Conservation (phyloP, 2,329 filamentous ascomycete genomes). For the Aquanectria penicillioides region DNA sequence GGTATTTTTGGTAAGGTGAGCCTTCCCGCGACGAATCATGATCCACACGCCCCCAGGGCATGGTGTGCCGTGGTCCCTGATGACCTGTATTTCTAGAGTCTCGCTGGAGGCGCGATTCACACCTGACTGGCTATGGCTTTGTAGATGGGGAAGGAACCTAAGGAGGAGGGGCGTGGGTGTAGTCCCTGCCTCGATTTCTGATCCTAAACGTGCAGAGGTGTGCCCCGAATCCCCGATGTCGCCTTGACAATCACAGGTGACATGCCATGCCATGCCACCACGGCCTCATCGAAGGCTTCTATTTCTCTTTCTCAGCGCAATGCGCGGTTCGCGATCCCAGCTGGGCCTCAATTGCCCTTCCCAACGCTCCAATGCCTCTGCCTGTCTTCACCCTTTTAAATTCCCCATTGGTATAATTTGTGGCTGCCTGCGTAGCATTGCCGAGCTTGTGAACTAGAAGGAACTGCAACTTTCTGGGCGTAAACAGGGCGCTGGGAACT, state of each 20-base stretch:
- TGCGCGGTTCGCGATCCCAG: conserved; percentile 5
- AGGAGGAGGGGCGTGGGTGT: conserved; percentile 8
- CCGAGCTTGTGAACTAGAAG: conserved; percentile 12
- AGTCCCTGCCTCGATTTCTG: neutral
- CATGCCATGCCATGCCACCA: conserved; percentile 16
- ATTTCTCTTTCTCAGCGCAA: conserved; percentile 8
- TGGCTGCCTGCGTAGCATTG: conserved; percentile 10
- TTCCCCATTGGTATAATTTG: conserved; percentile 6
- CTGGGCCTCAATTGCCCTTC: neutral
- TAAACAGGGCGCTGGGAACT: conserved; percentile 11
- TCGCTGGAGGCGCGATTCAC: conserved; percentile 6
- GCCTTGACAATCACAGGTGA: conserved; percentile 19
- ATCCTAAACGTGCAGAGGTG: conserved; percentile 12
- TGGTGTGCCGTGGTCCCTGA: conserved; percentile 19
- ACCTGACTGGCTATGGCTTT: conserved; percentile 6
- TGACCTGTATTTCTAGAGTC: conserved; percentile 10
- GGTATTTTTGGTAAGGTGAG: conserved; percentile 41
- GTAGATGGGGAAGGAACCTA: neutral
- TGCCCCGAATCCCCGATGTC: conserved; percentile 10
- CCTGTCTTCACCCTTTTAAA: neutral
- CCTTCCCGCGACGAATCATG: conserved; percentile 22
- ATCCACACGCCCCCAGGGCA: conserved; percentile 13
- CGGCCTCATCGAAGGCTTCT: neutral
- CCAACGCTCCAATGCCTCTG: conserved; percentile 7
- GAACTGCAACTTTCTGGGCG: conserved; percentile 1